Percentiles rank a stretch among this genome's conserved stretches.
Conservation (phyloP, 768 basidiomycete genomes). For the Filobasidium floriforme region DNA sequence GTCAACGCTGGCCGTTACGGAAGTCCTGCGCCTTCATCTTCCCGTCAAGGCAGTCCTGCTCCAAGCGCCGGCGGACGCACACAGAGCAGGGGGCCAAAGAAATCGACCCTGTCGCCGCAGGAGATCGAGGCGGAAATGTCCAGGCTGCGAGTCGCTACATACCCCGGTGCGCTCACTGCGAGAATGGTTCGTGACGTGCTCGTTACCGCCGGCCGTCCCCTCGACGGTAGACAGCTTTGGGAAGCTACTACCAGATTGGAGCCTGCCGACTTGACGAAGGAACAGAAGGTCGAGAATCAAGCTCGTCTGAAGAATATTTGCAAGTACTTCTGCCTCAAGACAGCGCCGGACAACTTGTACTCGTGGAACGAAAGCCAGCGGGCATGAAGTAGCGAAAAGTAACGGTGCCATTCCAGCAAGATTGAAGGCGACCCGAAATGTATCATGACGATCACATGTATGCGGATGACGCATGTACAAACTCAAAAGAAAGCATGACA, state of each 20-base stretch:
- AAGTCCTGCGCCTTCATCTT: slow-evolving; percentile 6
- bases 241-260: not conserved
- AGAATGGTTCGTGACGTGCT: not conserved
- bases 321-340: not conserved
- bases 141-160: not conserved
- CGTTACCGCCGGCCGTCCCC: not conserved
- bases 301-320: not conserved
- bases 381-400: too few species aligned
- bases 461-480: too few species aligned
- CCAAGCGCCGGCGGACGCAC: not conserved
- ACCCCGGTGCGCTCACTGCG: not conserved
- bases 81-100: not conserved
- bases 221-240: not conserved
- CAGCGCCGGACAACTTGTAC: not conserved
- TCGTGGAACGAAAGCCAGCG: too few species aligned
- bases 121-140: not conserved
- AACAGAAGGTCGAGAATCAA: not conserved
- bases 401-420: too few species aligned
- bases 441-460: too few species aligned
- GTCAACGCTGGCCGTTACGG: not conserved
- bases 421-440: too few species aligned
- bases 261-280: not conserved
- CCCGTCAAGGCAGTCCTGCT: slow-evolving; percentile 4
- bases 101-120: not conserved
- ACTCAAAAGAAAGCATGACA: too few species aligned